Base-by-base conservation (phyloP, 2,329 filamentous ascomycete species). In the Alternaria gaisen region DNA sequence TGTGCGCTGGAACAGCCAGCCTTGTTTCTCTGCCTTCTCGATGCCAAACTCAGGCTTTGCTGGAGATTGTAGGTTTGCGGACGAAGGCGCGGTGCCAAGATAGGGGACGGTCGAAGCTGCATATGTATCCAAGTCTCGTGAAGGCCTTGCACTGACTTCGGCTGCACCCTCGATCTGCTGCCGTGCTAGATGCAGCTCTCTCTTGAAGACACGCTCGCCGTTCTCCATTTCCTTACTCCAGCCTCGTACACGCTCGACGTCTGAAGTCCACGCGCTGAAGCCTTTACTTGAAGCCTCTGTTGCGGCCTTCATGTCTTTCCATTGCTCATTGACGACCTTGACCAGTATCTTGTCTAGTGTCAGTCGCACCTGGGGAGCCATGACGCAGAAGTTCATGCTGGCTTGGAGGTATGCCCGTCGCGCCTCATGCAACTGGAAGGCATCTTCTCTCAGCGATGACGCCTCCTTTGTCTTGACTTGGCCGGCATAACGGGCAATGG, bases 211-310 rank as follows among this genome's bases (percentile, higher is more conserved):
- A 42, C 87, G 86, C 79, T 98, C 95, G n/a, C 91, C 90, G 51
- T 88, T 85, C 79, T 97, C 94, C 91, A 99, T 94, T 77, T 97
- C 93, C 73, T 90, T 92, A 58, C 92, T 90, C 95, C 95, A 99
- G 32, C 94, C 93, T 61, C 91, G 89, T 56, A 99, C 90, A 20
- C 95, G 88, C 66, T 97, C 94, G 86, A 99, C 93, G 77, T 98
- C 95, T 28, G 85, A 82, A 14, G 85, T 87, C 84, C 88, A 93
- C 67, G 88, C 88, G 4, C 85, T 83, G 52, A 94, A 90, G 30
- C 84, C 81, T 7, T 80, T 85, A 18, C 83, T 83, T 18, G 88
- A 86, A 3, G 86, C 83, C 55, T 94, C 92, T 53, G 91, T 84
- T 1, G 90, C 86, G 3, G 85, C 82, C 72, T 88, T 91, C 85